Base-by-base conservation (phyloP, 441 rosid genomes). In the Erysimum cheiri region DNA sequence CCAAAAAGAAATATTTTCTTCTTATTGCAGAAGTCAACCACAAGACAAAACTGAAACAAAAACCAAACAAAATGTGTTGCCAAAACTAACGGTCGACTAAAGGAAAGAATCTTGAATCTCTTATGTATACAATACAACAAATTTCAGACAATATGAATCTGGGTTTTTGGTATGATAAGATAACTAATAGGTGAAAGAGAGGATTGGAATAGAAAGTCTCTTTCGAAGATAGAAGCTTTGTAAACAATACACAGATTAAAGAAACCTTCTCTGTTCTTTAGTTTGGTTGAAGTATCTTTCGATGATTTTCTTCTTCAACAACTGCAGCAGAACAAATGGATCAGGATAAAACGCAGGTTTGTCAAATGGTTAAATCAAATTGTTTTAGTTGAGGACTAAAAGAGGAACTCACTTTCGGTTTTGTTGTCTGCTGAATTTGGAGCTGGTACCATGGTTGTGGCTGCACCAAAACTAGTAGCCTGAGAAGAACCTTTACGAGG, bases 241-340 rank as follows among this genome's bases (percentile, higher is more conserved):
- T 35, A 24, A 26, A 44, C 5, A n/a, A n/a, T 46, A 63, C 50
- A 71, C 48, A 35, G 5, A 44, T 46, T 55, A 35, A 22, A 37
- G 36, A 50, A 47, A 54, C 29, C 11, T 8, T 19, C 75, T 69
- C 11, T 24, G 49, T 53, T 77, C 49, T 77, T 86, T 78, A 85
- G 80, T 93, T 93, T 57, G 87, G 60, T 71, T 88, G 96, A 33
- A 88, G 88, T 53, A 81, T 62, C 84, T 86, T 85, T 77, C 88
- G 95, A 64, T 73, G 76, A 40, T 43, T 85, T 64, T 83, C 87
- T 78, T 85, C 92, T 72, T 82, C 87, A 41, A 43, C 71, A 69
- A 73, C 91, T 87, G 77, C 82, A 75, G 36, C 15, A 39, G 2
- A 40, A 40, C 40, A 67, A 4, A 41, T 0, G 11, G 3, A 77